phyloP scores from a whole-genome alignment of 768 basidiomycete species.

The Panus rudis region DNA sequence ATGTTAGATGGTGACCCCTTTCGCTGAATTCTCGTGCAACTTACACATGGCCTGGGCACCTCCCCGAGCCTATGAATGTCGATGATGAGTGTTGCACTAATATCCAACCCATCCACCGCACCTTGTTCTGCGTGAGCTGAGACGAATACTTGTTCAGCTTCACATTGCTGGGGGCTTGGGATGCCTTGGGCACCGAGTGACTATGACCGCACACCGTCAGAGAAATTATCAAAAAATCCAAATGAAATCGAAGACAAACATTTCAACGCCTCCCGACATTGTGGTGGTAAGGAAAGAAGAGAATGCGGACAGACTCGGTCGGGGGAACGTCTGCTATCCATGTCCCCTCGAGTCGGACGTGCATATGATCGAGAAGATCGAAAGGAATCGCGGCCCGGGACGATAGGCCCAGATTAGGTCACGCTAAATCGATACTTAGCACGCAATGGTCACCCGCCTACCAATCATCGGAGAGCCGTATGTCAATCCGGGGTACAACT shows the following conservation, averaged over 20 bases:
- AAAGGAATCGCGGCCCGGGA: no score
- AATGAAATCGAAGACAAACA: constrained; percentile 39
- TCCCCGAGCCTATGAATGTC: constrained; percentile 43
- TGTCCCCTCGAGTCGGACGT: no score
- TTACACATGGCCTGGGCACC: constrained; percentile 84
- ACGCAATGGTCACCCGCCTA: no score
- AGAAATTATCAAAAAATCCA: constrained; percentile 12
- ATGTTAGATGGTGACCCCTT: not conserved
- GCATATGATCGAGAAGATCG: no score
- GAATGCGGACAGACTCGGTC: no score
- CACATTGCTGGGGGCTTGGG: constrained; percentile 25
- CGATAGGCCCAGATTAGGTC: no score
- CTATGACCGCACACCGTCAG: constrained; percentile 24
- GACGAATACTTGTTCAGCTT: constrained; percentile 71
- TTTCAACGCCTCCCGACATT: constrained; percentile 56
- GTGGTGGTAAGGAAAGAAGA: constrained; percentile 8
- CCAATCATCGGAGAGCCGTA: no score
- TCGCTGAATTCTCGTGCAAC: constrained; percentile 20
- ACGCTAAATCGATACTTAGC: no score
- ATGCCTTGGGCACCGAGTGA: constrained; percentile 34
- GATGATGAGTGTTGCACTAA: constrained; percentile 3
- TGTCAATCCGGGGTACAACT: no score
- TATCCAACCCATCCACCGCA: constrained; percentile 16
- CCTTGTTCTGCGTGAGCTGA: constrained; percentile 74
- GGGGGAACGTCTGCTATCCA: no score